phyloP scores from a whole-genome alignment of 2,329 filamentous ascomycete genomes.

The Periconia digitata region DNA sequence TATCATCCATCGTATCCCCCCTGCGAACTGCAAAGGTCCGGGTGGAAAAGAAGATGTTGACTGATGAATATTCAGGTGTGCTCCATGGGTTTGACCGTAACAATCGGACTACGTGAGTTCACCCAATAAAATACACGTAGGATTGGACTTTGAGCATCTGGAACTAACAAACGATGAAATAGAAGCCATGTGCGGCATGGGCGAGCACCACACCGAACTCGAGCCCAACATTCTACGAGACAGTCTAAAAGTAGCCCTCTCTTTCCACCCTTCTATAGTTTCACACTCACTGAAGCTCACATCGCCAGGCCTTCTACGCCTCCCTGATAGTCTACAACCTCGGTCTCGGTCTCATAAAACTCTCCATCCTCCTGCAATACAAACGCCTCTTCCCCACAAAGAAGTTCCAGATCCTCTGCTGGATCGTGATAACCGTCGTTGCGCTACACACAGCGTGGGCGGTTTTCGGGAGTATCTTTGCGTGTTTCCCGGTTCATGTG shows the following conservation, averaged over 20 bases:
- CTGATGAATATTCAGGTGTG: conserved; percentile 17
- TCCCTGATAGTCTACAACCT: conserved; percentile 37
- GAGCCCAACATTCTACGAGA: conserved; percentile 15
- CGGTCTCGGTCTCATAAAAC: conserved; percentile 36
- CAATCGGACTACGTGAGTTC: conserved; percentile 31
- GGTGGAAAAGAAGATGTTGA: background rate
- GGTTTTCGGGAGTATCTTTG: conserved; percentile 35
- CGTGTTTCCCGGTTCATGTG: conserved; percentile 32
- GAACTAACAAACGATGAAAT: conserved; percentile 8
- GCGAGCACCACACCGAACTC: conserved; percentile 22
- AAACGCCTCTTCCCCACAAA: conserved; percentile 33
- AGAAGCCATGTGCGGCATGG: conserved; percentile 38
- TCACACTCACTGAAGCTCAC: conserved; percentile 2
- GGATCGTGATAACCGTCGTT: conserved; percentile 26
- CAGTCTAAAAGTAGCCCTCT: conserved; percentile 23
- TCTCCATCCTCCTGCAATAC: conserved; percentile 37
- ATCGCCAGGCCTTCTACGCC: conserved; percentile 33
- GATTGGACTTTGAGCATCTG: too few species aligned
- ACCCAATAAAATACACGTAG: background rate
- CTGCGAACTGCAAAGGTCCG: background rate
- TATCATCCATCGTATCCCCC: background rate
- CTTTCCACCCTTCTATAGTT: background rate
- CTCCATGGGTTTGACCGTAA: conserved; percentile 30
- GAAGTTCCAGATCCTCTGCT: conserved; percentile 28
- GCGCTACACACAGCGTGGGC: conserved; percentile 32